Percentiles rank a stretch among this genome's conserved stretches.
Conservation (phyloP, 208 protist genomes). For the Entamoeba dispar region DNA sequence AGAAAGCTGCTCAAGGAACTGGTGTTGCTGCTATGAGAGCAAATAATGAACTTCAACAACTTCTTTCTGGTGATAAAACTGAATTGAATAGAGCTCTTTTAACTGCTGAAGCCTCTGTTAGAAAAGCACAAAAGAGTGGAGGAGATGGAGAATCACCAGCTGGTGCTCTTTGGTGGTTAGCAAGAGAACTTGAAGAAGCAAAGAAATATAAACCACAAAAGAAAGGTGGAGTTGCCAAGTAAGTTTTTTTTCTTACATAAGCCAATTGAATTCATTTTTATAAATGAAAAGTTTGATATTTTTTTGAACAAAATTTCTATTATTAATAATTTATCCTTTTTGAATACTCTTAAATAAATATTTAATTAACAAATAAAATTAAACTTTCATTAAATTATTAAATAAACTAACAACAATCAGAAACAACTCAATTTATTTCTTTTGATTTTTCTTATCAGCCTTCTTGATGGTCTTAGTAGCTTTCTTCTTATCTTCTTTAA, state of each 20-base stretch:
- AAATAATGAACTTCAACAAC: neutral
- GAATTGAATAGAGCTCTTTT: neutral
- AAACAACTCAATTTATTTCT: too few relatives aligned
- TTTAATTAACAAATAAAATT: too few relatives aligned
- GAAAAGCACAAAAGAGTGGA: neutral
- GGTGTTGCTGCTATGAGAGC: constrained; percentile 16
- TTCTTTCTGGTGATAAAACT: neutral
- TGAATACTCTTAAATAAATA: too few relatives aligned
- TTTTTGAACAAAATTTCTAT: too few relatives aligned
- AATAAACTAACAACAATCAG: too few relatives aligned
- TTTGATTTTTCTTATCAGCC: neutral
- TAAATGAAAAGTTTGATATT: too few relatives aligned
- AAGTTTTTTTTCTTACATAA: too few relatives aligned
- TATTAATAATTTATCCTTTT: too few relatives aligned
- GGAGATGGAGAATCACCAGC: neutral
- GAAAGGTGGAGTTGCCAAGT: constrained; percentile 18
- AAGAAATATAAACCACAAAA: constrained; percentile 19
- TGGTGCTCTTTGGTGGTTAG: constrained; percentile 23
- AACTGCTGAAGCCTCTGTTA: neutral
- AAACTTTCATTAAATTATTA: too few relatives aligned
- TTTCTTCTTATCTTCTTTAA: neutral
- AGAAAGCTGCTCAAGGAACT: constrained; percentile 15
- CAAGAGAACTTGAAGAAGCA: constrained; percentile 18
- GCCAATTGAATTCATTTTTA: too few relatives aligned
- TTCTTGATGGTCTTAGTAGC: neutral